Evolutionary conservation across 2,329 filamentous ascomycete genomes (phyloP), one percentile per base, ranked within the genome.

Genomic region (Ophiostoma ips): DNA sequence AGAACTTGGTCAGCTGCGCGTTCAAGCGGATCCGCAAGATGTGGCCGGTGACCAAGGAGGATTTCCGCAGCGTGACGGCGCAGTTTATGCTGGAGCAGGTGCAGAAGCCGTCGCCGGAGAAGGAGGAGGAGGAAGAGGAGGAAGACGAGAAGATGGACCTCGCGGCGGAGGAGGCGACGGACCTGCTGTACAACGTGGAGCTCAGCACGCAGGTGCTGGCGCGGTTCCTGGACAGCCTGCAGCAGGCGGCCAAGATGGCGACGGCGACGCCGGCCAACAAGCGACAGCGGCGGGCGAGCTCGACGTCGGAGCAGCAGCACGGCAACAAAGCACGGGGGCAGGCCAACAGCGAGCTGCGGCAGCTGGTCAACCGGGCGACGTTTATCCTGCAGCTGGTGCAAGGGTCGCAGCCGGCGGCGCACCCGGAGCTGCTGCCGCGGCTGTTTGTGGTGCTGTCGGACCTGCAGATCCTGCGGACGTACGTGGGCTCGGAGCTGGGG

Each of bases 331-430:
- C 24, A 28, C 75, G 13, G n/a, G n/a, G n/a, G n/a, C 77, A 81
- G 55, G 75, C 81, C 50, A 77, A 79, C 33, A 72, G 76, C 7
- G 80, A 86, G 59, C 66, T 89, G 30, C 77, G 76, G 55, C 72
- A 75, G 45, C 75, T 82, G 7, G 73, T 95, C 55, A 79, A 79
- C 57, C 84, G 83, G 58, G 76, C 90, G 50, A 95, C 89, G 0
- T 81, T 95, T 60, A 85, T 95, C 11, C 71, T 96, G 35, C 89
- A 96, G 63, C 68, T 96, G 24, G 77, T 96, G 15, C 89, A 96
- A 61, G 79, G 77, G 46, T 90, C 88, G 3, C 76, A 79, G 43
- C 84, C 87, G 0, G 81, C 80, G 50, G 74, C 78, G 30, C 84
- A 94, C 61, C 79, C 85, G 0, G 78, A 86, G 59, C 71, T 98